phyloP scores from a whole-genome alignment of 164 flowering plant species.

The Magnolia changhungtana region DNA sequence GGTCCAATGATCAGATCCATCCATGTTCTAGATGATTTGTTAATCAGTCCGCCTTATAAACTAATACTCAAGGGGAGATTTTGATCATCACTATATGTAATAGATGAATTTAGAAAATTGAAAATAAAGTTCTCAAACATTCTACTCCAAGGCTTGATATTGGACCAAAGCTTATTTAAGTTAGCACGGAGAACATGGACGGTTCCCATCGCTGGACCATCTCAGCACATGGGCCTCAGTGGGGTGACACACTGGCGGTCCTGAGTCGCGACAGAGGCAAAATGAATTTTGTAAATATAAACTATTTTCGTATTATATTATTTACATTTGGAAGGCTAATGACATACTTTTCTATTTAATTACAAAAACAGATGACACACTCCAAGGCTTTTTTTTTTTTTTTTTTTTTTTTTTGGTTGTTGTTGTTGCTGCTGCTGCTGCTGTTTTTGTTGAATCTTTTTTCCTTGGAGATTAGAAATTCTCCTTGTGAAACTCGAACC shows the following conservation, averaged over 20 bases:
- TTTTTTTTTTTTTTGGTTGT: no score
- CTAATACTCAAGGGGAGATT: no score
- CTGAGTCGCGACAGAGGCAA: neutral
- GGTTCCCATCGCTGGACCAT: neutral
- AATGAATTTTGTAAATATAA: neutral
- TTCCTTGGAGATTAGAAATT: constrained; percentile 36
- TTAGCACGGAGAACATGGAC: neutral
- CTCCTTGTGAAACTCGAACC: constrained; percentile 96
- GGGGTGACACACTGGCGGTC: neutral
- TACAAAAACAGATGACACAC: constrained; percentile 20
- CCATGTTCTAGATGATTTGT: no score
- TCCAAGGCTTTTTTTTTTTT: neutral
- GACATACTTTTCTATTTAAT: constrained; percentile 10
- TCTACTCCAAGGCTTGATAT: neutral
- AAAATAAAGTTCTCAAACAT: neutral
- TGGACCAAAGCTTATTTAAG: neutral
- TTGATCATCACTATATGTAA: no score
- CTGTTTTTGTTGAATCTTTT: neutral
- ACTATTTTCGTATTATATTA: neutral
- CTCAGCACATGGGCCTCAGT: neutral
- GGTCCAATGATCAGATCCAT: no score
- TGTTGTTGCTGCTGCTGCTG: no score
- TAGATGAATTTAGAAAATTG: no score
- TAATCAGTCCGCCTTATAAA: no score
- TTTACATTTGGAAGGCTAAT: neutral